Evolutionary conservation across 1,139 yeast genomes (phyloP), one percentile per base, ranked within the genome.

Genomic region (Protomyces inundatus): DNA sequence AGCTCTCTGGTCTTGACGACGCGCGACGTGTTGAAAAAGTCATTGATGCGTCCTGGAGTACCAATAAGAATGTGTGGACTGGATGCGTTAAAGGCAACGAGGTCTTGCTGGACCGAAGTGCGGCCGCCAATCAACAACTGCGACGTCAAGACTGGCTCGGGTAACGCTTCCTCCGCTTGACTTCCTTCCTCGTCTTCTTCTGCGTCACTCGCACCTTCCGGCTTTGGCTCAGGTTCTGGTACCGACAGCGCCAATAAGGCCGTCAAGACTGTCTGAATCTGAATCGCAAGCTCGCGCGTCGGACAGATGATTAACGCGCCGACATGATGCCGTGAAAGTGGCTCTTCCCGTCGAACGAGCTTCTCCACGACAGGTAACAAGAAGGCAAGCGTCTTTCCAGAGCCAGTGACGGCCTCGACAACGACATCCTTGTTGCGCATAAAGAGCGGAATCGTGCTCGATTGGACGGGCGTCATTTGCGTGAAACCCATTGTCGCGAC

Each of bases 391-490:
- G 98, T 93, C 73, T 93, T 93, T 6, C 98, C 98, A 0, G 98
- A 90, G 0, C 98, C 98, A 0, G 98, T 93, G 1, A 90, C 97
- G 0, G 98, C 90, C 72, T 91, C 97, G 1, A 90, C 97, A 7
- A 95, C 96, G 7, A 93, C 98, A 76, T 93, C 98, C 72, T 93
- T 93, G 71, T 91, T 88, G n/a, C 86, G 86, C 55, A 87, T 76
- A 69, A 95, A 83, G 63, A 91, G 77, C 0, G 99, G 98, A 59
- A 93, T 88, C 0, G 96, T 87, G 0, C 98, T 84, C 0, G 98
- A 98, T 73, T 93, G 99, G 0, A 93, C 98, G 0, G 99, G 97
- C 0, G 99, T 93, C 97, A 93, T 90, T 14, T 83, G 77, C 1
- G 83, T 82, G 72, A 83, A 91, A 1, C 96, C 97, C 69, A 87